Percentiles rank a stretch among this genome's conserved stretches.
Evolutionary conservation across 306 rosid genomes (phyloP).

Genomic region (apple (Malus domestica)): DNA sequence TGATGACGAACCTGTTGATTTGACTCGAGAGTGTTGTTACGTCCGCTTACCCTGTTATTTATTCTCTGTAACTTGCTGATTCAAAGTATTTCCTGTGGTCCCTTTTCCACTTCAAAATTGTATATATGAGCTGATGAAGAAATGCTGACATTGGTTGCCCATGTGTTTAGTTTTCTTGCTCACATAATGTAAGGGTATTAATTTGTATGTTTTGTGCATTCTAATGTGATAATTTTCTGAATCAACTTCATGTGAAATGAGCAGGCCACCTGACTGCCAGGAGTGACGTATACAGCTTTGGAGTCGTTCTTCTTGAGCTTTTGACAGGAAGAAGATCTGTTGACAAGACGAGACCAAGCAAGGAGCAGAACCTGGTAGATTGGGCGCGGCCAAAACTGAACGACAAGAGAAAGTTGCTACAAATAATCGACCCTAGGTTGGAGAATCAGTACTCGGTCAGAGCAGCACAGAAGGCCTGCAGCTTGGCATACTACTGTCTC

Average conservation of each 20-base stretch:
- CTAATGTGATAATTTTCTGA: constrained; percentile 6
- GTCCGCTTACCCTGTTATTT: not conserved
- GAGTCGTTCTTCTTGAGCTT: constrained; percentile 97
- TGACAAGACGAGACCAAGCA: constrained; percentile 92
- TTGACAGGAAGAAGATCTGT: constrained; percentile 89
- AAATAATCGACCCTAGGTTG: constrained; percentile 87
- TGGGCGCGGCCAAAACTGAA: constrained; percentile 99
- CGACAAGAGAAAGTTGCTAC: constrained; percentile 94
- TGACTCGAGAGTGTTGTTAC: not conserved
- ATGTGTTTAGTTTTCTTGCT: not conserved
- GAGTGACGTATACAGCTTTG: constrained; percentile 97
- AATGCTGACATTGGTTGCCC: not conserved
- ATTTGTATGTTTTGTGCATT: not conserved
- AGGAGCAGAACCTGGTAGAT: constrained; percentile 94
- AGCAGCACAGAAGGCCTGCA: constrained; percentile 99
- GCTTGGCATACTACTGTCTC: constrained; percentile 95
- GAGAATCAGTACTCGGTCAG: constrained; percentile 89
- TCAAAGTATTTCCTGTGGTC: not conserved
- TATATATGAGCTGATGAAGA: not conserved
- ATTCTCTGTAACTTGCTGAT: not conserved
- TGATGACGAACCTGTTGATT: not conserved
- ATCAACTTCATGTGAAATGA: constrained; percentile 23
- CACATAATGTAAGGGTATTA: not conserved
- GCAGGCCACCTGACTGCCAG: constrained; percentile 96
- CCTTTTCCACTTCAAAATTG: not conserved